These are phyloP conservation scores for Taphrina pruni DNA, from an alignment of 1,139 yeast species.

Conservation along the genomic window DNA sequence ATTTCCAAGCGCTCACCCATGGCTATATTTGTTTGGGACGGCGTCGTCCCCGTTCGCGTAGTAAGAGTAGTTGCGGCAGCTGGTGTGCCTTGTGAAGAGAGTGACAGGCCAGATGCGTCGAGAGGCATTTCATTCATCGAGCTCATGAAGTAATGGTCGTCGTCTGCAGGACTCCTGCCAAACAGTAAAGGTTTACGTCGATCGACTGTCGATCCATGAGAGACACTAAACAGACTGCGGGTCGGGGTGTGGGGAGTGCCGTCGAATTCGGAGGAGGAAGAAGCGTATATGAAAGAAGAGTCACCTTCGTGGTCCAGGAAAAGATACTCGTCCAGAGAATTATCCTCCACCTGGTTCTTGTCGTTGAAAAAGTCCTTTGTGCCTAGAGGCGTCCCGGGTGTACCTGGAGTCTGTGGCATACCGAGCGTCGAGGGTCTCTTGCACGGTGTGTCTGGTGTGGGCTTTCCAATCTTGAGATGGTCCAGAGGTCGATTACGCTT, in stretches of 20 bases:
- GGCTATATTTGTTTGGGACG: not conserved
- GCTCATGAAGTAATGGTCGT: conserved; percentile 14
- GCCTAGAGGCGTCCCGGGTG: conserved; percentile 39
- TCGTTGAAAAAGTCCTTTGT: conserved; percentile 38
- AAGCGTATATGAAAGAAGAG: conserved; percentile 33
- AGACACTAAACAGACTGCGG: conserved; percentile 26
- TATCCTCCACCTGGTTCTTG: conserved; percentile 9
- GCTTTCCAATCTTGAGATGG: conserved; percentile 24
- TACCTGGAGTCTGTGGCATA: conserved; percentile 41
- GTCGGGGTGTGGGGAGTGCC: conserved; percentile 33
- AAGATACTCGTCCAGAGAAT: conserved; percentile 29
- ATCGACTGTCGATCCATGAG: conserved; percentile 20
- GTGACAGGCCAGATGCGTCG: conserved; percentile 13
- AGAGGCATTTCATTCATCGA: conserved; percentile 12
- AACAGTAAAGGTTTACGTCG: conserved; percentile 21
- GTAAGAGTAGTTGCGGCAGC: conserved; percentile 23
- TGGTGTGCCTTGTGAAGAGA: conserved; percentile 16
- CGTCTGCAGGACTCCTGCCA: conserved; percentile 25
- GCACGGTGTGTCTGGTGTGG: conserved; percentile 78
- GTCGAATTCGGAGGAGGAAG: conserved; percentile 37
- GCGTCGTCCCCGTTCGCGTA: conserved; percentile 2
- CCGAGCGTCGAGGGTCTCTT: conserved; percentile 58
- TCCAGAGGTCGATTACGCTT: conserved; percentile 60
- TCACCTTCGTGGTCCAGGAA: conserved; percentile 33
- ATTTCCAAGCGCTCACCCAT: conserved; percentile 4